These are phyloP conservation scores for Ramichloridium luteum DNA, from an alignment of 2,329 filamentous ascomycete genomes.

Conservation along the genomic window DNA sequence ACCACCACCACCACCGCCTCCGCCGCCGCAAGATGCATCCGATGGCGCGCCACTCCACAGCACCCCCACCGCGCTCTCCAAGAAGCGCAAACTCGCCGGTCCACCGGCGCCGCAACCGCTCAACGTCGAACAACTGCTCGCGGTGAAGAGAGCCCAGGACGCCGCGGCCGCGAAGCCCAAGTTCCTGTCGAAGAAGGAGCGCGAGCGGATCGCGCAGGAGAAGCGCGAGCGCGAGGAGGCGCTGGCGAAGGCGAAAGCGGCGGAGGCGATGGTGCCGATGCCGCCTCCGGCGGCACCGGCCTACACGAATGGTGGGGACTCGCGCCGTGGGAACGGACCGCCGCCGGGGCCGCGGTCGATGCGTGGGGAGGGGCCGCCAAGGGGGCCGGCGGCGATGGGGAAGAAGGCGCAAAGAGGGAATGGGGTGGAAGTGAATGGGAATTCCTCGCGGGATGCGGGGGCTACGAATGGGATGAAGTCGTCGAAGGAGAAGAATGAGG, in stretches of 20 bases:
- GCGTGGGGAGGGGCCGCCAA: conserved; percentile 38
- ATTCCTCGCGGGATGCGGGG: conserved; percentile 40
- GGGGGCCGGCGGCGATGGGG: conserved; percentile 41
- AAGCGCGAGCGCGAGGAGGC: conserved; percentile 58
- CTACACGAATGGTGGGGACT: conserved; percentile 4
- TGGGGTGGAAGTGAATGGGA: too few species aligned
- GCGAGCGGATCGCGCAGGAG: conserved; percentile 68
- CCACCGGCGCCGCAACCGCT: conserved; percentile 42
- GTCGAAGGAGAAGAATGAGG: conserved; percentile 39
- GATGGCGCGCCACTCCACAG: neutral
- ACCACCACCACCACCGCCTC: conserved; percentile 4
- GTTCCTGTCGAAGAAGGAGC: conserved; percentile 71
- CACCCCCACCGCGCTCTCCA: conserved; percentile 6
- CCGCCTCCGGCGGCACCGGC: conserved; percentile 4
- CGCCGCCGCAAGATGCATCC: conserved; percentile 3
- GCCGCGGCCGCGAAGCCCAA: conserved; percentile 77
- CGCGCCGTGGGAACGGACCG: conserved; percentile 2
- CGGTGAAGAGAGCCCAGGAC: conserved; percentile 76
- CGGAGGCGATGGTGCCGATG: conserved; percentile 26
- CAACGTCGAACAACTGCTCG: conserved; percentile 74
- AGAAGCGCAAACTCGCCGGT: conserved; percentile 39
- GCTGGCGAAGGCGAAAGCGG: conserved; percentile 42
- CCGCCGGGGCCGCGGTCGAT: conserved; percentile 65
- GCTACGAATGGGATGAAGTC: conserved; percentile 26
- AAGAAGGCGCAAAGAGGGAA: conserved; percentile 25